Base-by-base conservation (phyloP, 768 basidiomycete genomes). In the Leccinum truebloodii region DNA sequence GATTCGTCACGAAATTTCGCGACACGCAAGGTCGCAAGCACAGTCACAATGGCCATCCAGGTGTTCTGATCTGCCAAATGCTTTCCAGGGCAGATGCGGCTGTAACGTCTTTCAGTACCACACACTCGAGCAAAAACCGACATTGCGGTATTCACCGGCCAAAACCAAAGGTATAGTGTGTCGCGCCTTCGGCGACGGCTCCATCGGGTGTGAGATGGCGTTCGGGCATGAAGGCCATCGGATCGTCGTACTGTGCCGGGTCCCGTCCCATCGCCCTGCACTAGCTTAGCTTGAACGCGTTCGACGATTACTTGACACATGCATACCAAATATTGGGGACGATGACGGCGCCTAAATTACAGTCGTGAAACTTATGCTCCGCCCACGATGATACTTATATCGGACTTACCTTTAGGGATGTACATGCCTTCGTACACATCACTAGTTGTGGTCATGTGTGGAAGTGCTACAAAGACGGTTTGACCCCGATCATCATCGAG, bases 181-280 rank as follows among this genome's bases (percentile, higher is more conserved):
- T 16, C 6, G 50, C 20, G 6, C 41, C 64, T 18, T 65, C 59
- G 1, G 35, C 37, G n/a, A 71, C 53, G 9, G 52, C 52, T 13
- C 71, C 72, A 0, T 53, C 20, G 3, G 61, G 2, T 6, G 62
- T 63, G 20, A 88, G 66, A 73, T 83, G 85, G 37, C 86, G 77
- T 59, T 85, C 83, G 6, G 87, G 86, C 26, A 78, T 76, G 73
- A 86, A 86, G 7, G 65, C 63, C 57, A 77, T 77, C 6, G 86
- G 80, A 35, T 86, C 77, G 6, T 80, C 79, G 70, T 84, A 88
- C 48, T 75, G 71, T 3, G 64, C 68, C 55, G 79, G 77, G 66
- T 87, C 83, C 59, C 83, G 85, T 18, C 80, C 74, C 35, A 81
- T 79, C 10, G 74, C 78, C 79, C 80, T 82, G 35, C 4, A 5